Percentiles rank a stretch among this genome's conserved stretches.
phyloP scores from a whole-genome alignment of 176 grass and related monocot species.

The Metroxylon sagu region DNA sequence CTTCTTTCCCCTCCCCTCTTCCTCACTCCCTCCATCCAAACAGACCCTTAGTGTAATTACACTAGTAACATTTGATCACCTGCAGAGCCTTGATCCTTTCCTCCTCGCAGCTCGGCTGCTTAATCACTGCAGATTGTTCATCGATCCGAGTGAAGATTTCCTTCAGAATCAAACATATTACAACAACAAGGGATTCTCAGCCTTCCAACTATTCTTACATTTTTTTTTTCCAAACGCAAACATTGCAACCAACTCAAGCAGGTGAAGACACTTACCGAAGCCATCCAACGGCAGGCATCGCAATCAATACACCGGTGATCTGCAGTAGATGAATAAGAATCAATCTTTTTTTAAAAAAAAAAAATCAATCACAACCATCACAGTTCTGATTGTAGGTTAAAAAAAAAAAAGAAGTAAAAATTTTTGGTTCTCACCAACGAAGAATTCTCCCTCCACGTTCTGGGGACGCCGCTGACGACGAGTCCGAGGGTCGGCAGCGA shows the following conservation, averaged over 20 bases:
- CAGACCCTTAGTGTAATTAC: no score
- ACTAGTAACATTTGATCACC: constrained; percentile 19
- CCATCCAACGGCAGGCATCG: constrained; percentile 93
- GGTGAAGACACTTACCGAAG: constrained; percentile 27
- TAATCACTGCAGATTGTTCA: constrained; percentile 48
- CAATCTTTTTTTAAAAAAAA: neutral
- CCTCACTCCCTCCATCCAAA: no score
- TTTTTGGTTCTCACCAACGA: constrained; percentile 4
- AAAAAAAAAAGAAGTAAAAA: no score
- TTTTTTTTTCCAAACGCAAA: no score
- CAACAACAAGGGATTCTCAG: neutral
- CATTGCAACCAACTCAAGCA: neutral
- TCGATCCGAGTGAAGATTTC: constrained; percentile 60
- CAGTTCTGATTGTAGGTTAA: no score
- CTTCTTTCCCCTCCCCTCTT: no score
- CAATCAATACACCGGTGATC: constrained; percentile 86
- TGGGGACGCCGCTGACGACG: constrained; percentile 7
- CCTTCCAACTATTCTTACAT: no score
- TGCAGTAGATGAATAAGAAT: constrained; percentile 14
- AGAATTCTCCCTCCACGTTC: constrained; percentile 20
- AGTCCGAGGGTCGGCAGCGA: neutral
- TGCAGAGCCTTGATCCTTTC: constrained; percentile 61
- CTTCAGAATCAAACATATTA: constrained; percentile 18
- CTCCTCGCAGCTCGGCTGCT: constrained; percentile 44
- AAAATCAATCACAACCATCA: neutral